A percentile compares a stretch with the other conserved stretches of the same genome.
These are phyloP conservation scores for Dentipellis fragilis DNA, from an alignment of 768 basidiomycete genomes.

Conservation along the genomic window DNA sequence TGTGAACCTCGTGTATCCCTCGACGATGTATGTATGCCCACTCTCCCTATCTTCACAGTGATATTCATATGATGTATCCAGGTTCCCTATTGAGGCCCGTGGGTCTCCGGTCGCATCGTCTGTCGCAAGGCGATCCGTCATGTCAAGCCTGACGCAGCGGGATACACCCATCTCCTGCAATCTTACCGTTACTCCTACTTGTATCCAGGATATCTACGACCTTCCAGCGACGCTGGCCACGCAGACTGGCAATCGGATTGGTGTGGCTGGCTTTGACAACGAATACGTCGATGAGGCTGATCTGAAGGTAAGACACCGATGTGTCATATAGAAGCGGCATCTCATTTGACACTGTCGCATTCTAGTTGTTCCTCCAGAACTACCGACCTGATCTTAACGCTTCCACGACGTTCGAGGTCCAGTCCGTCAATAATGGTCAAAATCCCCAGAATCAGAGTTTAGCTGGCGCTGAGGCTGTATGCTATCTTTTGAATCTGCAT, in stretches of 20 bases:
- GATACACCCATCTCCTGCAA: neutral
- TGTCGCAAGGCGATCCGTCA: neutral
- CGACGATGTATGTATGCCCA: conserved; percentile 14
- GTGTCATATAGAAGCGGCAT: neutral
- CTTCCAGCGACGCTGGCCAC: neutral
- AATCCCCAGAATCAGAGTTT: conserved; percentile 21
- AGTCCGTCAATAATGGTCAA: conserved; percentile 27
- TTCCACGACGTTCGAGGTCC: conserved; percentile 23
- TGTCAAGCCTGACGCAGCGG: neutral
- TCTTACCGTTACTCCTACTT: neutral
- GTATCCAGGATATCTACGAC: neutral
- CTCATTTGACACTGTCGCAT: neutral
- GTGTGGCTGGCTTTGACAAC: neutral
- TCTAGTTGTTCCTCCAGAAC: conserved; percentile 16
- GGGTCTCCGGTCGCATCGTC: neutral
- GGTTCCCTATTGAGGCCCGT: neutral
- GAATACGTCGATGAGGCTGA: neutral
- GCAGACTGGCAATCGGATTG: neutral
- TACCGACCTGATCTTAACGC: conserved; percentile 24
- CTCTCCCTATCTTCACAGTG: neutral
- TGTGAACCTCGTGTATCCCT: conserved; percentile 22
- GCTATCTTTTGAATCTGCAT: conserved; percentile 1
- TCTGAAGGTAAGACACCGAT: neutral
- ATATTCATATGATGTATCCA: neutral
- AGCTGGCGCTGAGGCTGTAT: conserved; percentile 27